phyloP scores from a whole-genome alignment of 768 basidiomycete genomes.

The Podaxis sp. region DNA sequence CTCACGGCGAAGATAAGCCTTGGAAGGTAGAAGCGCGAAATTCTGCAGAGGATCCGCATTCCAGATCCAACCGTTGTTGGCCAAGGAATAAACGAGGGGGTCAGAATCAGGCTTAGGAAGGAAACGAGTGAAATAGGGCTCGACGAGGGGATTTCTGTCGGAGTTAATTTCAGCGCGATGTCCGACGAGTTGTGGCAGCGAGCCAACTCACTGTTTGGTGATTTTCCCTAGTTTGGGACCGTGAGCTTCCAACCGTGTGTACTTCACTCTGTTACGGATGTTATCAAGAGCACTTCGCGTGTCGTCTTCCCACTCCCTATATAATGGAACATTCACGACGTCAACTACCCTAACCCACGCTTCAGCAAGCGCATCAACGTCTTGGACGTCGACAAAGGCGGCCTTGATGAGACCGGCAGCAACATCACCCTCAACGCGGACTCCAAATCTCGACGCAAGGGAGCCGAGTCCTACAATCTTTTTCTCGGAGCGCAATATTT shows the following conservation, averaged over 20 bases:
- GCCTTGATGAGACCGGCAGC: constrained; percentile 77
- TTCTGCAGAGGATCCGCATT: constrained; percentile 89
- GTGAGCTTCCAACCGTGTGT: constrained; percentile 73
- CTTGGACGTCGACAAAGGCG: constrained; percentile 47
- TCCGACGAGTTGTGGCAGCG: not conserved
- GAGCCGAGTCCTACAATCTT: constrained; percentile 56
- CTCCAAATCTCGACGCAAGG: constrained; percentile 64
- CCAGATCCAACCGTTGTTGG: constrained; percentile 99
- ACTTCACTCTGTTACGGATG: constrained; percentile 72
- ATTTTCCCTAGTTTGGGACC: constrained; percentile 87
- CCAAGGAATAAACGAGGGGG: constrained; percentile 69
- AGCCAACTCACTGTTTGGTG: constrained; percentile 51
- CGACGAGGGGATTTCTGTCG: constrained; percentile 76
- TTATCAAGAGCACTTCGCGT: constrained; percentile 66
- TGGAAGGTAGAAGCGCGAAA: constrained; percentile 89
- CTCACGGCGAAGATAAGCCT: constrained; percentile 91
- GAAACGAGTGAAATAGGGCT: constrained; percentile 89
- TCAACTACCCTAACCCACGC: constrained; percentile 79
- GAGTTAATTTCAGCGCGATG: constrained; percentile 1
- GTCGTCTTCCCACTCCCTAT: constrained; percentile 85
- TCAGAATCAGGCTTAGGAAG: constrained; percentile 36
- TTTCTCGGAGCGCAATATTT: constrained; percentile 48
- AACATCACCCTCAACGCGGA: constrained; percentile 52
- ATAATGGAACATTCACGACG: constrained; percentile 84
- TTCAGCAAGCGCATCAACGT: constrained; percentile 53